Conservation (phyloP, 1,139 yeast genomes). For the Meyerozyma smithsonii region DNA sequence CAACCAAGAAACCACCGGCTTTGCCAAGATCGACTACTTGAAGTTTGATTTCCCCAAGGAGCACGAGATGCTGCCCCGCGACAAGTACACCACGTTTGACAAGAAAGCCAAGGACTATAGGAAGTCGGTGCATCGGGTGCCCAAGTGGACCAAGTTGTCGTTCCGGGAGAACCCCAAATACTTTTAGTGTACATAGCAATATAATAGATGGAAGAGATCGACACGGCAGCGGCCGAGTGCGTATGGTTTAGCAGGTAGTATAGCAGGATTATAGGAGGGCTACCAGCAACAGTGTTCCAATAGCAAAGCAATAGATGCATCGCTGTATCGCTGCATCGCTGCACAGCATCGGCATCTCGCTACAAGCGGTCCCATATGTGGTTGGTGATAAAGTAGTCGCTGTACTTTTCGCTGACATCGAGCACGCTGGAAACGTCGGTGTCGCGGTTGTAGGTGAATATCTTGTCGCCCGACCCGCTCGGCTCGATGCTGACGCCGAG, state of each 20-base stretch:
- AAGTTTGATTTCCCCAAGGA: constrained; percentile 69
- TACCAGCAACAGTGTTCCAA: neutral
- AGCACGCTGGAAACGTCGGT: constrained; percentile 47
- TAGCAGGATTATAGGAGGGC: too few species aligned
- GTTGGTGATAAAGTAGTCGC: constrained; percentile 61
- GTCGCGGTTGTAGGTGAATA: constrained; percentile 48
- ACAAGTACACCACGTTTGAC: constrained; percentile 85
- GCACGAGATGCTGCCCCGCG: constrained; percentile 68
- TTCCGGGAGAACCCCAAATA: constrained; percentile 77
- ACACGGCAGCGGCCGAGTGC: too few species aligned
- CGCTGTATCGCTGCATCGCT: neutral
- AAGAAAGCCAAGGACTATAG: constrained; percentile 73
- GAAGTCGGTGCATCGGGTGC: constrained; percentile 81
- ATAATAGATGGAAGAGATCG: neutral
- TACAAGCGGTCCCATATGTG: constrained; percentile 63
- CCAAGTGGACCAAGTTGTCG: constrained; percentile 85
- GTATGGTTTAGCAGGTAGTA: too few species aligned
- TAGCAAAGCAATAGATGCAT: too few species aligned
- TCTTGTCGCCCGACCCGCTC: constrained; percentile 21
- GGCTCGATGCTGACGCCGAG: constrained; percentile 41
- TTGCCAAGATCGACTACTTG: constrained; percentile 50
- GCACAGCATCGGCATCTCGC: neutral
- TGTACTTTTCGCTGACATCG: constrained; percentile 54
- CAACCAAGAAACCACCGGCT: constrained; percentile 40
- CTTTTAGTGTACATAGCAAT: constrained; percentile 37